A percentile compares a stretch with the other conserved stretches of the same genome.
phyloP scores from a whole-genome alignment of 306 rosid genomes.

The Dryas alaskensis region DNA sequence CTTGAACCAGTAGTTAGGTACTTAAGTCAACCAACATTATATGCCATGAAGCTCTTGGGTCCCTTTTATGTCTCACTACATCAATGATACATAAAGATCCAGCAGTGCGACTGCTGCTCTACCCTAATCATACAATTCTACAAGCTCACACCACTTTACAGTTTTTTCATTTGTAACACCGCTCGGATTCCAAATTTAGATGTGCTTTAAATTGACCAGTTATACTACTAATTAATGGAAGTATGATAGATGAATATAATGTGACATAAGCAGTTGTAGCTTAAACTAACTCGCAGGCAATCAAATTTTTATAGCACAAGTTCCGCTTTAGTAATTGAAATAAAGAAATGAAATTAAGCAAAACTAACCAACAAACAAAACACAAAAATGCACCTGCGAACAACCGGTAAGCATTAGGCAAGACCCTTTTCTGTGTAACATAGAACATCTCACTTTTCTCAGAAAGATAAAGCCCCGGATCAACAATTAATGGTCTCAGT shows the following conservation, averaged over 20 bases:
- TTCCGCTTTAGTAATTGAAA: conserved; percentile 5
- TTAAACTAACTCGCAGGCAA: conserved; percentile 5
- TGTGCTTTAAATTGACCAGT: background rate
- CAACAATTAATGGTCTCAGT: conserved; percentile 81
- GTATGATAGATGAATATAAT: background rate
- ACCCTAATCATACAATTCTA: background rate
- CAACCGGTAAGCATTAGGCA: conserved; percentile 74
- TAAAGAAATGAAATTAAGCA: conserved; percentile 5
- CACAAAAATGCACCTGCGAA: conserved; percentile 60
- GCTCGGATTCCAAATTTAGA: background rate
- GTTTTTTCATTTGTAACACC: background rate
- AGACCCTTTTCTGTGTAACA: conserved; percentile 85
- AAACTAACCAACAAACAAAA: background rate
- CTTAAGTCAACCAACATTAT: background rate
- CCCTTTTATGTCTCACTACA: background rate
- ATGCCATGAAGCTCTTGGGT: background rate
- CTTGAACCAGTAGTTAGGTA: background rate
- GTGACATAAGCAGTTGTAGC: background rate
- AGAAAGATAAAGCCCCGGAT: conserved; percentile 90
- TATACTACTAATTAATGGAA: background rate
- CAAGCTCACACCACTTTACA: background rate
- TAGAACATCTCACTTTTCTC: conserved; percentile 83
- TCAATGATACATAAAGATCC: background rate
- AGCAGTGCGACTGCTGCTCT: background rate
- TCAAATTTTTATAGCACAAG: background rate